Percentiles rank a stretch among this genome's conserved stretches.
Evolutionary conservation across 2,329 filamentous ascomycete genomes (phyloP).

Genomic region (Paecilomyces fulvus): DNA sequence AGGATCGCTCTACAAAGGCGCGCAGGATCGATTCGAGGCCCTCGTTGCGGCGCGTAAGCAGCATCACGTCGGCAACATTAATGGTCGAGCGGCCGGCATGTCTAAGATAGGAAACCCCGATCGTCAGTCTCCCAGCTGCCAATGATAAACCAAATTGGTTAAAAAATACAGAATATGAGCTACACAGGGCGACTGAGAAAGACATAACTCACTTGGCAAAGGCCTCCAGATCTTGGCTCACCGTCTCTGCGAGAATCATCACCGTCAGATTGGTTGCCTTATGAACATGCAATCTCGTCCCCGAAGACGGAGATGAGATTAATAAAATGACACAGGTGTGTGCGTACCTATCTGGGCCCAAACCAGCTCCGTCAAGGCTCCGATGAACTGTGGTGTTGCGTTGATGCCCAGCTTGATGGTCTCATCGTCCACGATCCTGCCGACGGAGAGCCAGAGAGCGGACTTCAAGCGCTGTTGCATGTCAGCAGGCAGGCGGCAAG

Average conservation of each 20-base stretch:
- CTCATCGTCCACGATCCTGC: constrained; percentile 83
- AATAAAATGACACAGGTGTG: not conserved
- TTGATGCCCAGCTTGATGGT: constrained; percentile 66
- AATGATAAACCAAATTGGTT: not conserved
- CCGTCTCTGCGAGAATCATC: constrained; percentile 35
- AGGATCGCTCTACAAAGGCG: constrained; percentile 22
- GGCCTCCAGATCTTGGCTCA: constrained; percentile 53
- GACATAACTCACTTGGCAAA: constrained; percentile 45
- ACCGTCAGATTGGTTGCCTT: constrained; percentile 1
- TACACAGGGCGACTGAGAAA: not conserved
- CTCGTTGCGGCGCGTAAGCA: constrained; percentile 79
- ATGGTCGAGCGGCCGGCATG: constrained; percentile 77
- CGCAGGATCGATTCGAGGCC: constrained; percentile 67
- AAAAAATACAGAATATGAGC: not conserved
- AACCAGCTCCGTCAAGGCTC: constrained; percentile 73
- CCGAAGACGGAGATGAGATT: not conserved
- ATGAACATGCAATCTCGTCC: not conserved
- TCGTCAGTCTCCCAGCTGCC: not conserved
- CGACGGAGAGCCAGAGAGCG: constrained; percentile 74
- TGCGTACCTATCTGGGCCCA: constrained; percentile 73
- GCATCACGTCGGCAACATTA: constrained; percentile 76
- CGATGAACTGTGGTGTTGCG: constrained; percentile 86
- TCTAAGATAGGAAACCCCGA: constrained; percentile 39
- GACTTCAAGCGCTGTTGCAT: constrained; percentile 64
- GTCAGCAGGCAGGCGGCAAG: not conserved